These are phyloP conservation scores for Zea luxurians DNA, from an alignment of 176 grass and related monocot genomes.

Conservation along the genomic window DNA sequence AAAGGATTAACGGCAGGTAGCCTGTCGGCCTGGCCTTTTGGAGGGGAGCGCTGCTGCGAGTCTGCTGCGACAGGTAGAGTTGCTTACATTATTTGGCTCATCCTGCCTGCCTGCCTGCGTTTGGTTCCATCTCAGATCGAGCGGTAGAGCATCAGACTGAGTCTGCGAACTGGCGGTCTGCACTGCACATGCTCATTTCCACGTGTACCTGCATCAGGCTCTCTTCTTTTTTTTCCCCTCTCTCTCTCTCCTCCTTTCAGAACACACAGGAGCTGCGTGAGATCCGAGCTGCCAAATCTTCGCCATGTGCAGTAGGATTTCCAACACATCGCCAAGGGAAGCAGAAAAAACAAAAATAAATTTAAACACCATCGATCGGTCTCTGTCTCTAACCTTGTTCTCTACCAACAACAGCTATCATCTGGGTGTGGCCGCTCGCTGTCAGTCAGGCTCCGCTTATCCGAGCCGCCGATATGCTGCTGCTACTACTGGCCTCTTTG, in stretches of 20 bases:
- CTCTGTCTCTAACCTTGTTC: not conserved
- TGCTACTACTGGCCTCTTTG: no score
- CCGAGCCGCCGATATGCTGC: not conserved
- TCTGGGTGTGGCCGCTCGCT: no score
- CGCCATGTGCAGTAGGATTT: conserved; percentile 24
- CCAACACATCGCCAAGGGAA: not conserved
- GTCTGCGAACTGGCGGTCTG: not conserved
- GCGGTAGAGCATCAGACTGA: not conserved
- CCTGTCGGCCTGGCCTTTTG: conserved; percentile 35
- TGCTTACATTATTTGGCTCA: conserved; percentile 37
- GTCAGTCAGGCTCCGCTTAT: conserved; percentile 5
- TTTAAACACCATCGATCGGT: not conserved
- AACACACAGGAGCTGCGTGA: not conserved
- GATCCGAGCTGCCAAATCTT: not conserved
- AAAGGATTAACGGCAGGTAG: conserved; percentile 53
- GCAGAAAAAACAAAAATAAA: not conserved
- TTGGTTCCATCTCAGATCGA: conserved; percentile 17
- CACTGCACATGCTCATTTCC: conserved; percentile 5
- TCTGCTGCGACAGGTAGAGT: conserved; percentile 37
- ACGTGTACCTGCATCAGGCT: not conserved
- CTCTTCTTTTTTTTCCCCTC: no score
- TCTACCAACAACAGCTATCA: not conserved
- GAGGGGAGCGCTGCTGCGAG: conserved; percentile 22
- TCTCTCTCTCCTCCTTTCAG: not conserved
- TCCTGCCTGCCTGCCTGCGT: not conserved